Percentiles rank a stretch among this genome's conserved stretches.
phyloP scores from a whole-genome alignment of 2,329 filamentous ascomycete genomes.

The Pseudomassariella vexata region DNA sequence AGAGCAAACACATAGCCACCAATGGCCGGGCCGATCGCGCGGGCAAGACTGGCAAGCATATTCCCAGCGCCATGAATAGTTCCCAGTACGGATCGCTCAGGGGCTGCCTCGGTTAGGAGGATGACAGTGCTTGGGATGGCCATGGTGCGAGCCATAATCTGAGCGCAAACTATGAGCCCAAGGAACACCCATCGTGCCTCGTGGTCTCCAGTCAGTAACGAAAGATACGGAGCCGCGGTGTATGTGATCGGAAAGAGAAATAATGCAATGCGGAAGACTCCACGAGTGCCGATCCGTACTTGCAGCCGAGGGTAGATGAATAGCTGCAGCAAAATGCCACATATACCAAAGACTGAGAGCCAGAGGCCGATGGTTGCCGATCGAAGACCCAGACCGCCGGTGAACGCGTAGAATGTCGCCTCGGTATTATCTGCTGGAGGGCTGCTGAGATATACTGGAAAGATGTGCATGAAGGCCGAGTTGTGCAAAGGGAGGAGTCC shows the following conservation, averaged over 20 bases:
- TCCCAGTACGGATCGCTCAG: background rate
- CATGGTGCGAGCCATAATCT: background rate
- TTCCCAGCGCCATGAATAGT: conserved; percentile 3
- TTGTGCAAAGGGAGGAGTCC: conserved; percentile 1
- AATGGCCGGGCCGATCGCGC: conserved; percentile 1
- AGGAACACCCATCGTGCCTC: conserved; percentile 1
- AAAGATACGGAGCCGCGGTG: conserved; percentile 1
- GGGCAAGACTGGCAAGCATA: background rate
- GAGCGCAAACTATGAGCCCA: background rate
- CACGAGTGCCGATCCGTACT: background rate
- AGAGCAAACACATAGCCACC: conserved; percentile 18
- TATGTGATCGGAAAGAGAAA: conserved; percentile 1
- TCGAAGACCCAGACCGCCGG: conserved; percentile 1
- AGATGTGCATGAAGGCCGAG: conserved; percentile 1
- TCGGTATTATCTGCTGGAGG: conserved; percentile 3
- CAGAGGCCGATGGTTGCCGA: background rate
- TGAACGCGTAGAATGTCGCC: conserved; percentile 1
- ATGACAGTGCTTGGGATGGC: conserved; percentile 1
- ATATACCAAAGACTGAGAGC: background rate
- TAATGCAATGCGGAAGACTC: background rate
- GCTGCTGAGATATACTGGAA: conserved; percentile 1
- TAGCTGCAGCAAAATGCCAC: conserved; percentile 2
- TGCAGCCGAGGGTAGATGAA: conserved; percentile 1
- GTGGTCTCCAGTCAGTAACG: background rate
- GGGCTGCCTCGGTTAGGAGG: conserved; percentile 1